Base-by-base conservation (phyloP, 768 basidiomycete genomes). In the Porphyrellus cyaneotinctus region DNA sequence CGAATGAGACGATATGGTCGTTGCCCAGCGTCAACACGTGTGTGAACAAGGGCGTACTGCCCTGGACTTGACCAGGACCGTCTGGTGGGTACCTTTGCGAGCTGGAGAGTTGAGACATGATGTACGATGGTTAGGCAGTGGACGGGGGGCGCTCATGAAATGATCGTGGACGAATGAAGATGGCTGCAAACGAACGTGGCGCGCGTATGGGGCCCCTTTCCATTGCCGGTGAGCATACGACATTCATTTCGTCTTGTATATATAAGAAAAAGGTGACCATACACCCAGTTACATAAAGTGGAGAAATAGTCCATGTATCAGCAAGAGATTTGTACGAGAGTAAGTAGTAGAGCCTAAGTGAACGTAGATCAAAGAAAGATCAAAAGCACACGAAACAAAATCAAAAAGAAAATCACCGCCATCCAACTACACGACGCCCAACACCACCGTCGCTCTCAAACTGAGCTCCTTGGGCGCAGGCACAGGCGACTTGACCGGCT, bases 391-490 rank as follows among this genome's bases (percentile, higher is more conserved):
- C 35, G 15, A 6, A 6, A 31, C 12, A 31, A 33, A 33, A 15
- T 33, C 15, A 10, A 33, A 10, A 33, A 41, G 11, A 23, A 44
- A 48, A 51, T 10, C 8, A 3, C 8, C 15, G 8, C 24, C 42
- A 43, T n/a, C 6, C 28, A 9, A 17, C 28, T 68, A 93, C 30
- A 91, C 83, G 28, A 93, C 70, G 2, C 89, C 91, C 37, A 94
- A 66, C 18, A 91, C 77, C 49, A 94, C 80, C 13, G 87, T 92
- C 32, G 88, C 90, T 52, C 91, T 73, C 59, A 95, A 63, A 61
- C 91, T 90, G 26, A 81, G 74, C 56, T 83, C 74, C 51, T 51
- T 70, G 15, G 65, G 62, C 2, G 68, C 68, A 53, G 70, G 70
- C 13, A 59, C 55, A 11, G 60, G 59, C 9, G 63, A 54, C 58